Conservation (phyloP, 768 basidiomycete genomes). For the Boletus vermiculosoides region DNA sequence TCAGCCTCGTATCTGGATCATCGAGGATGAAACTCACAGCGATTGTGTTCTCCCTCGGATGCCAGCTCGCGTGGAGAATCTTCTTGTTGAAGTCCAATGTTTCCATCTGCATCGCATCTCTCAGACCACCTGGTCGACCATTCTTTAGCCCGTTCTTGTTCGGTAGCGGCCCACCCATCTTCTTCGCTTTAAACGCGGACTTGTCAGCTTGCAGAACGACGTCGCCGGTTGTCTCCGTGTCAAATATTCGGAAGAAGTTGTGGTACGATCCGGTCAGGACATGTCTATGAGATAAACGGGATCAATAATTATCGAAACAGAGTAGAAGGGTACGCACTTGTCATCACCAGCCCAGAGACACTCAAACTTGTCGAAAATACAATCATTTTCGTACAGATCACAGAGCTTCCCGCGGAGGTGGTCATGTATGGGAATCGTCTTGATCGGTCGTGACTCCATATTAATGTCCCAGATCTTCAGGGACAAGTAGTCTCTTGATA, state of each 20-base stretch:
- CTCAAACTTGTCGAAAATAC: constrained; percentile 99
- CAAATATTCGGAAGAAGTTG: constrained; percentile 99
- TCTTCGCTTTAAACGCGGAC: constrained; percentile 99
- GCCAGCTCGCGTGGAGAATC: constrained; percentile 95
- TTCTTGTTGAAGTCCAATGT: constrained; percentile 95
- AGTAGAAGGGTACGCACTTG: constrained; percentile 58
- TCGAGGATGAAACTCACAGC: constrained; percentile 57
- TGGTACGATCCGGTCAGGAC: constrained; percentile 99
- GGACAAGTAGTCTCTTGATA: constrained; percentile 95
- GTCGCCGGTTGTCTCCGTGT: constrained; percentile 82
- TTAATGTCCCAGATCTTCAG: constrained; percentile 99
- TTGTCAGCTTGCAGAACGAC: constrained; percentile 98
- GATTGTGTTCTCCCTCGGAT: constrained; percentile 97
- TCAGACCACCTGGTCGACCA: constrained; percentile 67
- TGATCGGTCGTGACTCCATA: constrained; percentile 95
- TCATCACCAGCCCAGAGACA: constrained; percentile 98
- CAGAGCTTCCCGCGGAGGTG: constrained; percentile 96
- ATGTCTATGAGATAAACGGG: constrained; percentile 52
- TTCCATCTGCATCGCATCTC: constrained; percentile 85
- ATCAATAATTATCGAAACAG: constrained; percentile 8
- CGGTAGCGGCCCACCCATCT: constrained; percentile 85
- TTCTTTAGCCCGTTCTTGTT: constrained; percentile 71
- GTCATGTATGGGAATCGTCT: constrained; percentile 98
- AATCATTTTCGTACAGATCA: constrained; percentile 99
- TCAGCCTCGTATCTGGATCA: constrained; percentile 6